phyloP scores from a whole-genome alignment of 169 alveolate genomes.

The Eimeria falciformis region DNA sequence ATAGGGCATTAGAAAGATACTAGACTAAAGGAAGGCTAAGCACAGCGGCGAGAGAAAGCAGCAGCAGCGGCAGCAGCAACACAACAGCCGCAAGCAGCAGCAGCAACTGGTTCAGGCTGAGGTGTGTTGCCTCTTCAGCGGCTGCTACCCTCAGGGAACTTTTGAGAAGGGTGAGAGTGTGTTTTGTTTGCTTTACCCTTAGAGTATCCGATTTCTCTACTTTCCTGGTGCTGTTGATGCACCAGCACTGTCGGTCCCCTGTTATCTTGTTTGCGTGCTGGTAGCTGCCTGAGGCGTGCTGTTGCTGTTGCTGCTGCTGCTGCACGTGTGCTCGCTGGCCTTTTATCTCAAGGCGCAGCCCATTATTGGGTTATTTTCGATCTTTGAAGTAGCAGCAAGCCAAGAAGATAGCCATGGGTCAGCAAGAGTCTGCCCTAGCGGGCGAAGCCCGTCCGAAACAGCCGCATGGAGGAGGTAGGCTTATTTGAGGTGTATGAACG shows the following conservation, averaged over 20 bases:
- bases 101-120: slow-evolving; percentile 52
- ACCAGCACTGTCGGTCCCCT: background rate
- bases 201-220: background rate
- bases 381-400: background rate
- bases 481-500: background rate
- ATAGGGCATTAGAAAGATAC: background rate
- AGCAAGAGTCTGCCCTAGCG: slow-evolving; percentile 50
- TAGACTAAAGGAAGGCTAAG: background rate
- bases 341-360: background rate
- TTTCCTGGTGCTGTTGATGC: background rate
- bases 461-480: background rate
- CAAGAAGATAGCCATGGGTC: slow-evolving; percentile 31
- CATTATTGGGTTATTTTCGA: too few species aligned
- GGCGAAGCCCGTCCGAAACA: slow-evolving; percentile 30
- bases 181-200: background rate
- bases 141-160: background rate
- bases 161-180: background rate
- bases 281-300: background rate
- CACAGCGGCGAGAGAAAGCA: background rate
- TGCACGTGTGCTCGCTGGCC: background rate
- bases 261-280: background rate
- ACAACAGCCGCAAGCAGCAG: slow-evolving; percentile 32
- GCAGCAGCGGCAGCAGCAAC: slow-evolving; percentile 61
- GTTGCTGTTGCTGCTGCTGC: slow-evolving; percentile 49
- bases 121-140: background rate